Evolutionary conservation across 345 rosid genomes (phyloP), one percentile per base, ranked within the genome.

Genomic region (Euclidium syriacum): DNA sequence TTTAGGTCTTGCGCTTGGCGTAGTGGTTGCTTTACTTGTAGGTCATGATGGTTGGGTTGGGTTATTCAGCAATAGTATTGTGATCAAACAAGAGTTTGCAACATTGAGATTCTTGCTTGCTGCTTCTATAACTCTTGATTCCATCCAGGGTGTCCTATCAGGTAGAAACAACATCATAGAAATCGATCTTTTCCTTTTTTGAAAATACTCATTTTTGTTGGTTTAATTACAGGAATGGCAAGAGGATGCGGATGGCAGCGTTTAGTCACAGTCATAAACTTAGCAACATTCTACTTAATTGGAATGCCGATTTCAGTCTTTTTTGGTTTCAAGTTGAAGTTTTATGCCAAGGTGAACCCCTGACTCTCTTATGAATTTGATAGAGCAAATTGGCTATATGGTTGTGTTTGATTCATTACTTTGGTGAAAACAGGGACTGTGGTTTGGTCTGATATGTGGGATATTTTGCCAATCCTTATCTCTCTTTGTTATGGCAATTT

Each of bases 211-310:
- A 16, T n/a, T 4, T 10, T 17, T 7, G 1, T 27, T 5, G 1
- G 2, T 20, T 10, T 5, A 0, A 35, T 10, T 23, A 35, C 56
- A 85, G 96, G 90, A 61, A 88, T 85, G 32, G 82, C 83, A 0
- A 82, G 91, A 73, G 96, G 92, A 30, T 79, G 92, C 5, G 96
- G 90, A 10, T 86, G 92, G 92, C 90, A 91, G 54, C 82, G 66
- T 1, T 33, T 83, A 51, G 98, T 71, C 6, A 77, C 79, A 1
- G 55, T 58, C 48, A 80, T 61, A n/a, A 86, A 88, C 56, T 62
- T 88, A 18, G 79, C 63, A 14, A 74, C 86, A n/a, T 81, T 79
- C 16, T 86, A 75, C 62, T 17, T 68, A 0, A 64, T 83, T 27
- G 90, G 86, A 38, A 56, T 82, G 74, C 88, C 85, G 0, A 50